Evolutionary conservation across 179 eudicot genomes (phyloP), one percentile per base, ranked within the genome.

Genomic region (Pouteria campechiana): DNA sequence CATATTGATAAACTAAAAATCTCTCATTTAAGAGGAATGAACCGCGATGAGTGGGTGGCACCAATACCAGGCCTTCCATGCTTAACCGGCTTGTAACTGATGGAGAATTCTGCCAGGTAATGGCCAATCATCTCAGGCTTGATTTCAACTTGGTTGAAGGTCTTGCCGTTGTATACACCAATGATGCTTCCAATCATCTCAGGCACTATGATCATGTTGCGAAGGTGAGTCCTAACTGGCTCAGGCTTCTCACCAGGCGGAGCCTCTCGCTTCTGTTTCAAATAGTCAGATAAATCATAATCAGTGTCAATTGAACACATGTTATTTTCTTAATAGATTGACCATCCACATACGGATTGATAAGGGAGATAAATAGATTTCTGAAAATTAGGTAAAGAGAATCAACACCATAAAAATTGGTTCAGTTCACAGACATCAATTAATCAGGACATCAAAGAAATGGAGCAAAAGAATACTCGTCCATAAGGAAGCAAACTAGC

Each of bases 11-110:
- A n/a, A n/a, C n/a, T n/a, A n/a, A n/a, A 15, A n/a, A 33, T 15
- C 8, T 14, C 41, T 85, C 77, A 89, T 74, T 89, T 89, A 1
- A 89, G 79, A 50, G 95, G 97, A 75, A 89, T 89, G 61, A 89
- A 89, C 79, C 97, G 74, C 5, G 97, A 89, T 15, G 95, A 89
- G 76, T 89, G 97, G 55, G 97, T 89, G 27, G 98, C 98, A 79
- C 98, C 98, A 64, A 90, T 90, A 86, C 94, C 98, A 24, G 98
- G 98, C 48, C 98, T 74, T 6, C 98, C 98, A 51, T 90, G 98
- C 98, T 86, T 90, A 38, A 90, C 96, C 5, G 98, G 98, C 79
- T 90, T 90, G 92, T 73, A 82, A 1, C 75, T 66, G 44, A 81
- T 75, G 3, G 83, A 78, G 40, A 78, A 81, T 66, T 82, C 93